A percentile compares a stretch with the other conserved stretches of the same genome.
These are phyloP conservation scores for Fistulinella cinereoalba DNA, from an alignment of 1,284 basidiomycete species.

Conservation along the genomic window DNA sequence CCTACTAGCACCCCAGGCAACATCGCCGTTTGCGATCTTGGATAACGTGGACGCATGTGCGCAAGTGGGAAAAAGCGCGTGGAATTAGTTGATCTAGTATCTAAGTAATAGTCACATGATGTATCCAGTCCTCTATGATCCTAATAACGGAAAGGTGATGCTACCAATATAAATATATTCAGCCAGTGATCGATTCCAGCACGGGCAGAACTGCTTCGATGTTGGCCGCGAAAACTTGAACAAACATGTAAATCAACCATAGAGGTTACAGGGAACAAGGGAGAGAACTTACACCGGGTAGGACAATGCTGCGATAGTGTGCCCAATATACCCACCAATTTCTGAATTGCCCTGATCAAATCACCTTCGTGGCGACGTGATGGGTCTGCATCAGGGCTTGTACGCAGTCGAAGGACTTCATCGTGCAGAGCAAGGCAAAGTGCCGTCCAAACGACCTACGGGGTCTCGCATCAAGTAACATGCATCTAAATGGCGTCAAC, in stretches of 20 bases:
- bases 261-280: background rate
- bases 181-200: constrained; percentile 23
- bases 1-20: constrained; percentile 21
- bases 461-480: background rate
- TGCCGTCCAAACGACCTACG: constrained; percentile 28
- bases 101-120: background rate
- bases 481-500: background rate
- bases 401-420: constrained; percentile 19
- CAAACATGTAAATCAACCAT: background rate
- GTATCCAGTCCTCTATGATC: background rate
- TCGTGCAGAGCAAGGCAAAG: constrained; percentile 23
- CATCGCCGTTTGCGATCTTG: constrained; percentile 29
- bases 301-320: constrained; percentile 20
- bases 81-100: background rate
- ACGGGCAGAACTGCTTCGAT: constrained; percentile 26
- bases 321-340: constrained; percentile 15
- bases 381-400: background rate
- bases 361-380: constrained; percentile 13
- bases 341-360: constrained; percentile 14
- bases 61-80: background rate
- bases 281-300: constrained; percentile 10
- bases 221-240: constrained; percentile 22
- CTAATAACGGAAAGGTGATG: too few relatives aligned
- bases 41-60: constrained; percentile 19
- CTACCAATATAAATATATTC: too few relatives aligned